A percentile compares a stretch with the other conserved stretches of the same genome.
Evolutionary conservation across 805 yeast species (phyloP).

Genomic region (Saccharomycopsis babjevae): DNA sequence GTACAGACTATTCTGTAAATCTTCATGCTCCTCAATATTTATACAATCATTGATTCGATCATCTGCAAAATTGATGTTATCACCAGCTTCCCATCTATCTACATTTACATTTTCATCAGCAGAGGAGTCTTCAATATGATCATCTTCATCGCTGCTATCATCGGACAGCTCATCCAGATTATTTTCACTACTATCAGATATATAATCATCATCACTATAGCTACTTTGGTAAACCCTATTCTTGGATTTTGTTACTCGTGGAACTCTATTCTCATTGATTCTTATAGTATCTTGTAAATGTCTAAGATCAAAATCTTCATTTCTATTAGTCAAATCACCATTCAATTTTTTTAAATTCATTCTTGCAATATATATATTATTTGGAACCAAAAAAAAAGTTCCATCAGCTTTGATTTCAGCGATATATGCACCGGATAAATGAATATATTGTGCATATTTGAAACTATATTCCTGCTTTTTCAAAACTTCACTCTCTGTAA

Average conservation of each 20-base stretch:
- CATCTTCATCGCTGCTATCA: not conserved
- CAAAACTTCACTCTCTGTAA: not conserved
- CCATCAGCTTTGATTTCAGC: conserved; percentile 80
- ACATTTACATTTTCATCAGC: not conserved
- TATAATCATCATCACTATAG: not conserved
- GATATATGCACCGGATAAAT: conserved; percentile 77
- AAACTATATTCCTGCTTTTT: conserved; percentile 1
- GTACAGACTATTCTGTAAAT: not conserved
- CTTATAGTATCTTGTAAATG: not conserved
- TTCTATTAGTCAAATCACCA: not conserved
- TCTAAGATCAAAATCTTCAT: not conserved
- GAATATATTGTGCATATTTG: conserved; percentile 75
- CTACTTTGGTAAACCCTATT: not conserved
- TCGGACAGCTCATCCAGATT: not conserved
- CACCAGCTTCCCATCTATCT: not conserved
- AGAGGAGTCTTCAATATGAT: not conserved
- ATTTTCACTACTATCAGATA: not conserved
- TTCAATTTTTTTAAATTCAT: conserved; percentile 38
- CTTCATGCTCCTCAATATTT: not conserved
- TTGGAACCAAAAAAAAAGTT: conserved; percentile 73
- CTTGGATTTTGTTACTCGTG: not conserved
- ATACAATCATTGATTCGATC: not conserved
- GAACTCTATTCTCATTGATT: not conserved
- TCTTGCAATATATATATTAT: conserved; percentile 72
- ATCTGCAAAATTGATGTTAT: not conserved